These are phyloP conservation scores for Cephaloascus albidus DNA, from an alignment of 805 yeast species.

Conservation along the genomic window DNA sequence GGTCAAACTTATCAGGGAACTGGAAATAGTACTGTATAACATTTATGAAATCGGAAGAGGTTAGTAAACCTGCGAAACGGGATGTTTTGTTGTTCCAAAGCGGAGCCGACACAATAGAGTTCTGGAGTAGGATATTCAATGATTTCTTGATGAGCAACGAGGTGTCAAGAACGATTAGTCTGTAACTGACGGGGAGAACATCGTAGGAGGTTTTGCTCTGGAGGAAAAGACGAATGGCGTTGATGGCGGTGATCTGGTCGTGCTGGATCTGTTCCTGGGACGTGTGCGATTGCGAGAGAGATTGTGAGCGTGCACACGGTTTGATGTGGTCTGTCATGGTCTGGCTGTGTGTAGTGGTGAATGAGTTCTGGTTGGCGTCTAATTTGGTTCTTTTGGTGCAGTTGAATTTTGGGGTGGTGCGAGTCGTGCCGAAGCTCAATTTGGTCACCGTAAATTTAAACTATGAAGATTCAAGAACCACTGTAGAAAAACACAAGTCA, in stretches of 20 bases:
- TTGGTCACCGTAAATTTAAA: too few species aligned
- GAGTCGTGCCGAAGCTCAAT: too few species aligned
- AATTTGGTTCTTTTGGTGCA: too few species aligned
- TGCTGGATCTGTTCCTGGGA: constrained; percentile 19
- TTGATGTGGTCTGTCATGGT: not conserved
- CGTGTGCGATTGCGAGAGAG: not conserved
- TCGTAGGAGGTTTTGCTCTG: constrained; percentile 92
- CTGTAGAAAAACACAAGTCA: too few species aligned
- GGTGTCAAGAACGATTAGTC: constrained; percentile 89
- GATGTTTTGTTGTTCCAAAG: constrained; percentile 89
- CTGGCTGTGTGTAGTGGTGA: too few species aligned
- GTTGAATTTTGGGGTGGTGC: too few species aligned
- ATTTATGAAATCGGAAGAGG: constrained; percentile 87
- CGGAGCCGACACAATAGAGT: constrained; percentile 94
- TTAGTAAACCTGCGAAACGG: constrained; percentile 87
- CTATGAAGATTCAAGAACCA: too few species aligned
- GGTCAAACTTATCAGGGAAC: constrained; percentile 78
- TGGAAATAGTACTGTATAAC: constrained; percentile 92
- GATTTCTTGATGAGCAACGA: constrained; percentile 84
- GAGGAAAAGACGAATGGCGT: constrained; percentile 74
- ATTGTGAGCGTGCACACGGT: not conserved
- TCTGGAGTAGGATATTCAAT: constrained; percentile 80
- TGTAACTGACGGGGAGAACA: constrained; percentile 89
- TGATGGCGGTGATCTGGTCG: constrained; percentile 69
- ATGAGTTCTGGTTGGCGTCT: too few species aligned